Conservation (phyloP, 2,329 filamentous ascomycete genomes). For the Ampelomyces quisqualis region DNA sequence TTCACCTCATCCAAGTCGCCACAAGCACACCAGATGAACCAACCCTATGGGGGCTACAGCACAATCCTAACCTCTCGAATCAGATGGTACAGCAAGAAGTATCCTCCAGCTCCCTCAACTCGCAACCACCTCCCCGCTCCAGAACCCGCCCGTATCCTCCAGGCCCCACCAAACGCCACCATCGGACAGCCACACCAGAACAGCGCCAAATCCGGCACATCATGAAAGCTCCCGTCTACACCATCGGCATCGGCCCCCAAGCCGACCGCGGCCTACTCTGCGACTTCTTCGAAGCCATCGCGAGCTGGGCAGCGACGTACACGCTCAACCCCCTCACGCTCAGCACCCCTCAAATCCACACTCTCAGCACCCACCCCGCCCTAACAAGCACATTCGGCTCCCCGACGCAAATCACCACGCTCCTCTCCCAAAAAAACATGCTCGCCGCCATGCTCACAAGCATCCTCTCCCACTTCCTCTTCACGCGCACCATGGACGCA, state of each 20-base stretch:
- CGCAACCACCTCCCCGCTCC: not conserved
- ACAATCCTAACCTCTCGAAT: no score
- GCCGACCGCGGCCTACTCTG: conserved; percentile 19
- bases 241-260: conserved; percentile 22
- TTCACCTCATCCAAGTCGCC: no score
- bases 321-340: conserved; percentile 5
- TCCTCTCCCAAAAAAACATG: conserved; percentile 14
- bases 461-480: conserved; percentile 14
- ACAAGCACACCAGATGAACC: no score
- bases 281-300: conserved; percentile 27
- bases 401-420: conserved; percentile 6
- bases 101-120: not conserved
- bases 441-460: conserved; percentile 14
- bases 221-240: conserved; percentile 13
- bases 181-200: conserved; percentile 22
- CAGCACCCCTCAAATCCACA: conserved; percentile 3
- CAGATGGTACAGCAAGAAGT: not conserved
- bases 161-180: conserved; percentile 8
- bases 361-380: conserved; percentile 1
- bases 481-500: conserved; percentile 14
- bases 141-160: no score
- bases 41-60: no score
- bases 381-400: conserved; percentile 3
- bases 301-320: conserved; percentile 14
- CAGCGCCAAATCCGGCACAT: conserved; percentile 11